Evolutionary conservation across 2,329 filamentous ascomycete genomes (phyloP).

Genomic region (Calonectria montana): DNA sequence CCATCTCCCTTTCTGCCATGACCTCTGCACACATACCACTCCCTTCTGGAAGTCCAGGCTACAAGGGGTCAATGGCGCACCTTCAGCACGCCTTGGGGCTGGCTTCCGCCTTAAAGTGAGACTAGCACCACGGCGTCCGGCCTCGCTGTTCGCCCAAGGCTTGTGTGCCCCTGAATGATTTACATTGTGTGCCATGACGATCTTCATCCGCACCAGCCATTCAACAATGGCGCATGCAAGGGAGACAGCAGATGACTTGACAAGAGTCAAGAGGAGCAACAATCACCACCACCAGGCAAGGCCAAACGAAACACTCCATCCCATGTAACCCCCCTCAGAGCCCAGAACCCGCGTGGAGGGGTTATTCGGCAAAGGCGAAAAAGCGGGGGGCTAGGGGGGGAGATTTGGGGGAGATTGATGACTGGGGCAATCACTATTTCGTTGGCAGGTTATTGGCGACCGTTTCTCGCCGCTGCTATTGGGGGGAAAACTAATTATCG

Average conservation of each 20-base stretch:
- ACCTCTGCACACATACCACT: background rate
- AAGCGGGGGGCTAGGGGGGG: background rate
- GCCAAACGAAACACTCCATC: background rate
- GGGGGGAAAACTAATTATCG: background rate
- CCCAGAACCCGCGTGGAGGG: background rate
- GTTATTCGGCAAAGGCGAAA: background rate
- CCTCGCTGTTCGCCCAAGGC: background rate
- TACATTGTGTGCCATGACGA: constrained; percentile 20
- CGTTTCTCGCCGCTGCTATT: background rate
- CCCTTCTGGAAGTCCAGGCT: background rate
- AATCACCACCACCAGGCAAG: background rate
- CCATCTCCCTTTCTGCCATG: background rate
- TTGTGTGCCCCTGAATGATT: constrained; percentile 10
- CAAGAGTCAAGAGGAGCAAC: background rate
- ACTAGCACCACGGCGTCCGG: background rate
- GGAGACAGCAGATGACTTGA: background rate
- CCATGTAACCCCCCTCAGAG: background rate
- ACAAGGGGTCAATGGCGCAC: background rate
- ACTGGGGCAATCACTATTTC: background rate
- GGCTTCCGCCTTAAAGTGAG: background rate
- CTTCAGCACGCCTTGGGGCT: background rate
- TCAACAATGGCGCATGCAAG: background rate
- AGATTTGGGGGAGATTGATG: constrained; percentile 1
- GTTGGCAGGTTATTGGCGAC: background rate
- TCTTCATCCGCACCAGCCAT: constrained; percentile 4